These are phyloP conservation scores for Trichophyton equinum DNA, from an alignment of 2,329 filamentous ascomycete species.

Conservation along the genomic window DNA sequence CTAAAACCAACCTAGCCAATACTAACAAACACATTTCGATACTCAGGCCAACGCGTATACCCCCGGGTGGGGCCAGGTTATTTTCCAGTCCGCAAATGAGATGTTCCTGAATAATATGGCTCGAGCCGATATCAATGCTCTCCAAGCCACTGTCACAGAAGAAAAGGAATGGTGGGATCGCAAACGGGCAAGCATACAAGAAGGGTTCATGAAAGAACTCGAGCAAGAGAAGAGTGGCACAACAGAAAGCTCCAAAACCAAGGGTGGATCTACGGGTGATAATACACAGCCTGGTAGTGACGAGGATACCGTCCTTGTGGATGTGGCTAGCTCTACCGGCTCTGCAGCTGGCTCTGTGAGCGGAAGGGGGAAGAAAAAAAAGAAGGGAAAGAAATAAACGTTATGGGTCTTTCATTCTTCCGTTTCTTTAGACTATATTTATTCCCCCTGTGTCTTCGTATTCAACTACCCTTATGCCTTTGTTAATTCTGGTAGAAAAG, in stretches of 20 bases:
- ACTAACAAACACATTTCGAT: not conserved
- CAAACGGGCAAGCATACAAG: slow-evolving; percentile 58
- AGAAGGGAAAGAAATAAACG: slow-evolving; percentile 35
- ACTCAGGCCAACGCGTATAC: slow-evolving; percentile 75
- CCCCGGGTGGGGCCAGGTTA: slow-evolving; percentile 80
- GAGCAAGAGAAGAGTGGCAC: slow-evolving; percentile 27
- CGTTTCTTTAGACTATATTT: not conserved
- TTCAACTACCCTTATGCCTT: not conserved
- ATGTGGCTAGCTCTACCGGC: slow-evolving; percentile 40
- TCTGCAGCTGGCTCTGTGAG: slow-evolving; percentile 16
- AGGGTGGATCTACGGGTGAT: slow-evolving; percentile 12
- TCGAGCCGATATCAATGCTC: slow-evolving; percentile 60
- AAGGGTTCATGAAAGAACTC: slow-evolving; percentile 74
- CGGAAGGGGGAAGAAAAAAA: slow-evolving; percentile 33
- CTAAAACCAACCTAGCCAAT: not conserved
- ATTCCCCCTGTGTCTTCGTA: not conserved
- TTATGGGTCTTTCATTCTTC: not conserved
- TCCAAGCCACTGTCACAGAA: slow-evolving; percentile 55
- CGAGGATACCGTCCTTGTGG: slow-evolving; percentile 68
- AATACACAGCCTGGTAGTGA: slow-evolving; percentile 40
- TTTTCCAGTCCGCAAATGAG: slow-evolving; percentile 96
- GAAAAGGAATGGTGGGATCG: slow-evolving; percentile 93
- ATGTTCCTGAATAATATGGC: slow-evolving; percentile 75
- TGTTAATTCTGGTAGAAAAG: slow-evolving; percentile 1
- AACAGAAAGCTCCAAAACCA: slow-evolving; percentile 11